Evolutionary conservation across 2,329 filamentous ascomycete species (phyloP).

Genomic region (Sporothrix curviconia): DNA sequence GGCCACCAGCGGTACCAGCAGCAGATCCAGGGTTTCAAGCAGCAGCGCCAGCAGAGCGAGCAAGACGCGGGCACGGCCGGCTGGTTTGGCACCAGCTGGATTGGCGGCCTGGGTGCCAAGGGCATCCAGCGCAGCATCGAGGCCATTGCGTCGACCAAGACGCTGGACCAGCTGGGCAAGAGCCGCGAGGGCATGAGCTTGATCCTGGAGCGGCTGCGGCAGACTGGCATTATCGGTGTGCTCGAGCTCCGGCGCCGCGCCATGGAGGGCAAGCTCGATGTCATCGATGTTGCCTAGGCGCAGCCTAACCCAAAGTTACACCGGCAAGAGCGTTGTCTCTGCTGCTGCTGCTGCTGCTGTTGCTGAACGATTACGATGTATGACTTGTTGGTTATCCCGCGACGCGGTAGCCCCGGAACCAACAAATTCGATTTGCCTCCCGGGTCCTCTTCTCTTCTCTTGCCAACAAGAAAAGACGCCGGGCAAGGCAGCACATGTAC

Average conservation of each 20-base stretch:
- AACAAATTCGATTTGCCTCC: too few species aligned
- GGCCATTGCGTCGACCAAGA: constrained; percentile 68
- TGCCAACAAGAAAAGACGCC: not conserved
- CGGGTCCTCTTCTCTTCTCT: not conserved
- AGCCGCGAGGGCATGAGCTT: constrained; percentile 78
- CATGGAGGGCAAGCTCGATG: constrained; percentile 30
- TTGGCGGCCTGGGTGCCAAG: constrained; percentile 53
- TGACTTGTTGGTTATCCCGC: too few species aligned
- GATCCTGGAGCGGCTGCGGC: constrained; percentile 63
- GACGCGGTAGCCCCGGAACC: too few species aligned
- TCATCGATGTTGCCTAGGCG: not conserved
- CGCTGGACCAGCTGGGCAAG: constrained; percentile 70
- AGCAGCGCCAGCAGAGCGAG: constrained; percentile 17
- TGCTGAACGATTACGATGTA: too few species aligned
- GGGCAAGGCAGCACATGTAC: constrained; percentile 12
- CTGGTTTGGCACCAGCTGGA: constrained; percentile 37
- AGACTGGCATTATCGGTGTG: constrained; percentile 52
- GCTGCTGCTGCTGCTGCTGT: too few species aligned
- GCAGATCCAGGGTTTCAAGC: constrained; percentile 19
- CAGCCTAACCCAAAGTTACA: too few species aligned
- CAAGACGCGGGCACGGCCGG: constrained; percentile 24
- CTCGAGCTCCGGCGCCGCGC: constrained; percentile 47
- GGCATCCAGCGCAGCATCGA: constrained; percentile 77
- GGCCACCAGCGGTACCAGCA: constrained; percentile 26
- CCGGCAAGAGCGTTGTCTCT: not conserved